Base-by-base conservation (phyloP, 2,329 filamentous ascomycete genomes). In the Ophiostoma montium region DNA sequence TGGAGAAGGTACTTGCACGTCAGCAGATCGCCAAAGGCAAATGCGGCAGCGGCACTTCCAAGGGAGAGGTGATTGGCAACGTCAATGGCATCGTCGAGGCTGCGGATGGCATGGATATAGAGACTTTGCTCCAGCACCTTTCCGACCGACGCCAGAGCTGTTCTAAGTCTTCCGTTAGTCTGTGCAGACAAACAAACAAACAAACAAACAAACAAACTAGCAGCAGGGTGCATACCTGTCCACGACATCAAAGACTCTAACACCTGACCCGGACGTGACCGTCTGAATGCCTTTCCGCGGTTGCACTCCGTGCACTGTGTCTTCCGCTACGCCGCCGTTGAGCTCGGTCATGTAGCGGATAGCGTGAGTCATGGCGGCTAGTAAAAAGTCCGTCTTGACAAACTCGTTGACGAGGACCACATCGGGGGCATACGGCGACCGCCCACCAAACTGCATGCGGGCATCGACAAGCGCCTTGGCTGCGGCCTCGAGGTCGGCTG, bases 391-490 rank as follows among this genome's bases (percentile, higher is more conserved):
- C 49, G 71, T 67, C 62, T 74, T 74, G 3, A 69, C 65, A 51
- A 72, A 82, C 53, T 82, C 78, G 52, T 82, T 80, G n/a, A 83
- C 77, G 0, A 82, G 61, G 0, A 82, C 72, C 0, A 80, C 30
- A 56, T 82, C 78, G 0, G 79, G 79, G 0, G 76, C 72, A 56
- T 81, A 82, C 0, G 76, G 69, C 1, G 77, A 80, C 2, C 61
- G 65, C 2, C 77, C 77, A 1, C 71, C 65, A 30, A 78, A 75
- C 13, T 63, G 62, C 55, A 80, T 75, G 2, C 76, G 66, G 1
- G 78, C 75, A 0, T 63, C 64, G 1, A 74, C 68, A 1, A 82
- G 63, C 2, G 68, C 65, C 49, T 67, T 62, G 1, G 78, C 78
- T 0, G 79, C 76, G 3, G 61, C 56, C 6, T 66, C 58, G 2